Conservation (phyloP, 768 basidiomycete genomes). For the Mycena amicta region DNA sequence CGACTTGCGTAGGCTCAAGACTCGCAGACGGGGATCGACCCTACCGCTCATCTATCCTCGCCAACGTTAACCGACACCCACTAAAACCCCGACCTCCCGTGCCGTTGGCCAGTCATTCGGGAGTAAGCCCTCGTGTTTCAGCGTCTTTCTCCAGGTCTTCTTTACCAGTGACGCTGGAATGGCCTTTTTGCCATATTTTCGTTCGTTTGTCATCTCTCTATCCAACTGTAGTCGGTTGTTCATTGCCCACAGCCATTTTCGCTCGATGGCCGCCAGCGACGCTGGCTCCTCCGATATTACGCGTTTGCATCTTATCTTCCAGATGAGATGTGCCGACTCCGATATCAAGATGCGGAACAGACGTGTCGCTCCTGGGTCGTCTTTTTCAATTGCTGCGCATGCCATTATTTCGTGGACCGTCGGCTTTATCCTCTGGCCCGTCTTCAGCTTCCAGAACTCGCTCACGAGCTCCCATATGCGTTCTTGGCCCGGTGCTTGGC, state of each 20-base stretch:
- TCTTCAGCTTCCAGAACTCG: slow-evolving; percentile 18
- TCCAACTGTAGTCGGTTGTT: not conserved
- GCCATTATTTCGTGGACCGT: slow-evolving; percentile 23
- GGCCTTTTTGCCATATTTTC: not conserved
- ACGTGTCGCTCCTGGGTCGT: slow-evolving; percentile 13
- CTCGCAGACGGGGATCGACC: not conserved
- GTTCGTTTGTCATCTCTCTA: not conserved
- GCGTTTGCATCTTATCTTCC: slow-evolving; percentile 23
- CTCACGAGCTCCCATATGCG: slow-evolving; percentile 25
- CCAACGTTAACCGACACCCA: slow-evolving; percentile 2
- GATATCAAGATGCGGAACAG: slow-evolving; percentile 29
- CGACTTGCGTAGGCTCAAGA: slow-evolving; percentile 1
- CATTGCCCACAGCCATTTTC: not conserved
- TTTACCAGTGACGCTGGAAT: not conserved
- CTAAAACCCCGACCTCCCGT: slow-evolving; percentile 2
- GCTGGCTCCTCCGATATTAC: not conserved
- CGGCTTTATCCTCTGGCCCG: slow-evolving; percentile 4
- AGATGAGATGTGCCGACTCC: slow-evolving; percentile 33
- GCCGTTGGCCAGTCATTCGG: not conserved
- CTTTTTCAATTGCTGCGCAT: slow-evolving; percentile 12
- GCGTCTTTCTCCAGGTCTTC: not conserved
- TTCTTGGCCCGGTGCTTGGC: slow-evolving; percentile 23
- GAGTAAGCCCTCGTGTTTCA: not conserved
- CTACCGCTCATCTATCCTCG: not conserved
- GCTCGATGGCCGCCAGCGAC: not conserved